Evolutionary conservation across 2,329 filamentous ascomycete genomes (phyloP), one percentile per base, ranked within the genome.

Genomic region (Claviceps sp.): DNA sequence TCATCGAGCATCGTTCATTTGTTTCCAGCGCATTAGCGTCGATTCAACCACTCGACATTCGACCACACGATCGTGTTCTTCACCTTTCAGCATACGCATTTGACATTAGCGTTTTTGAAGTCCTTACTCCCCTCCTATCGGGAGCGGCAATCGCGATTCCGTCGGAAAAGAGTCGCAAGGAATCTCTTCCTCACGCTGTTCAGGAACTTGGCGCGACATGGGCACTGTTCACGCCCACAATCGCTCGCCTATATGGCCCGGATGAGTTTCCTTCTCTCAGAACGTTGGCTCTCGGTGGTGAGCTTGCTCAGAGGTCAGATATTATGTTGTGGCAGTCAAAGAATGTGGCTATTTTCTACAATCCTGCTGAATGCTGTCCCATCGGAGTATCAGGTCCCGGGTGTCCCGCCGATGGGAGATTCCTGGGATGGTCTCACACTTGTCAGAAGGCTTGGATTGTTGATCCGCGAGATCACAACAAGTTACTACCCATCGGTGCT

Each of bases 271-370:
- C 43, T 20, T 50, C 48, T 14, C 38, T 63, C 13, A 47, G 54
- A 37, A 55, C 47, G 9, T n/a, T 63, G 37, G 48, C 54, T 13
- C 45, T 61, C 16, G 57, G 55, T 9, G 61, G 61, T n/a, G 61
- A 63, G 40, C 47, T 50, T 11, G 22, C 53, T 14, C 52, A 54
- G 49, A 64, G 70, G 63, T 65, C 64, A 6, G 50, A 42, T 59
- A 63, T 51, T 60, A 20, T 50, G 55, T 37, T 51, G 52, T 47
- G 51, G 54, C 23, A 52, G 5, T 23, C 54, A 7, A 52, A 34
- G 17, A 38, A 61, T 61, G 53, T 70, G 42, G 55, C 68, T 50
- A 70, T 71, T 58, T 66, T 60, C 0, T 73, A 71, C 52, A 70
- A 70, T 0, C 70, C 70, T 26, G 67, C 53, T 16, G 56, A 57